These are phyloP conservation scores for Fusarium drepaniforme DNA, from an alignment of 2,329 filamentous ascomycete genomes.

Conservation along the genomic window DNA sequence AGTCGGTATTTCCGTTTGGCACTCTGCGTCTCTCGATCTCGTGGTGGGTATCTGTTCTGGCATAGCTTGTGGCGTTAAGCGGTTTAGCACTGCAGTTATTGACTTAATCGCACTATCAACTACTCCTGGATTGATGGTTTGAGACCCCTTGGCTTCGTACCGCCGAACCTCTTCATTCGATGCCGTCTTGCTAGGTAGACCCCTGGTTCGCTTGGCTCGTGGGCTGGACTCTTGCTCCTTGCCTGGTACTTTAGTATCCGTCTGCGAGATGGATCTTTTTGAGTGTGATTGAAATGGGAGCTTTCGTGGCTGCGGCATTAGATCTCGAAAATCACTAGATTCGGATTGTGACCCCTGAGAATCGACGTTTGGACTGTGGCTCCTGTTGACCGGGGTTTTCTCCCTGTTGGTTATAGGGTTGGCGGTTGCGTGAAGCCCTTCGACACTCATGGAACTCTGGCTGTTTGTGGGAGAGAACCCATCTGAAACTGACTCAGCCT, in stretches of 20 bases:
- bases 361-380: neutral
- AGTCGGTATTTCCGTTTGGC: constrained; percentile 14
- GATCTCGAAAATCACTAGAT: constrained; percentile 38
- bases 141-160: neutral
- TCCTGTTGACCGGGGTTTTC: neutral
- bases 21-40: constrained; percentile 15
- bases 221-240: neutral
- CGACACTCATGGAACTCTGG: neutral
- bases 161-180: neutral
- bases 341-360: neutral
- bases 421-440: neutral
- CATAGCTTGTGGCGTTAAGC: neutral
- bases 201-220: neutral
- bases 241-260: neutral
- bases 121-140: neutral
- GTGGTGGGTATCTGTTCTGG: neutral
- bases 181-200: neutral
- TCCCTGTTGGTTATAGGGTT: neutral
- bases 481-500: neutral
- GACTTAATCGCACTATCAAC: neutral
- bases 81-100: neutral
- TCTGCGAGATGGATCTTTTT: neutral
- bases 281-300: constrained; percentile 43
- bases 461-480: neutral
- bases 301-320: constrained; percentile 48